These are phyloP conservation scores for Metschnikowia proteae DNA, from an alignment of 805 yeast genomes.

Conservation along the genomic window DNA sequence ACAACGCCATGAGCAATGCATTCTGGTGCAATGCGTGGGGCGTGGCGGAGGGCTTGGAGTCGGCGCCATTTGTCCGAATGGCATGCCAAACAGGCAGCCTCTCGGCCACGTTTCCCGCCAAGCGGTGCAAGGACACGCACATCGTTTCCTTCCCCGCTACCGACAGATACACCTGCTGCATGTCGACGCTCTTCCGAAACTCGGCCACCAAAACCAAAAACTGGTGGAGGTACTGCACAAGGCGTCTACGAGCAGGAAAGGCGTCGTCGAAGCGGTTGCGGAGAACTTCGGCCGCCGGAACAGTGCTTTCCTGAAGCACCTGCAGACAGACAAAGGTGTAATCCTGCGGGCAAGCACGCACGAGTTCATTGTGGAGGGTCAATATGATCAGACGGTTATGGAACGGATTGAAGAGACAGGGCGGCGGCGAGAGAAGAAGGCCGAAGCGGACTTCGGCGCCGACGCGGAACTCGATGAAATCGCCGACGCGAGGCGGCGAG, in stretches of 20 bases:
- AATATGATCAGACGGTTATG: constrained; percentile 32
- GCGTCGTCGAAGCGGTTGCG: constrained; percentile 23
- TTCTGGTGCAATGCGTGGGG: constrained; percentile 26
- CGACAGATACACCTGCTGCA: background rate
- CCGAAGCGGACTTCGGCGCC: constrained; percentile 27
- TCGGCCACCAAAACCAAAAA: constrained; percentile 22
- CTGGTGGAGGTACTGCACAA: constrained; percentile 23
- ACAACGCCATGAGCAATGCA: constrained; percentile 27
- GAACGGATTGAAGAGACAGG: constrained; percentile 31
- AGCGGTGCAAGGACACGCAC: background rate
- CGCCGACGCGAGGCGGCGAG: constrained; percentile 29
- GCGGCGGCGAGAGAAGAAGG: constrained; percentile 30
- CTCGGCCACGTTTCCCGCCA: background rate
- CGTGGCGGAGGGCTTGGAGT: background rate
- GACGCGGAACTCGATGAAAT: constrained; percentile 35
- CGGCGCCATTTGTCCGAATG: background rate
- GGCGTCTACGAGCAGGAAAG: constrained; percentile 15
- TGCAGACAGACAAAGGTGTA: constrained; percentile 29
- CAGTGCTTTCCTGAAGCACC: constrained; percentile 23
- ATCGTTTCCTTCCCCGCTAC: background rate
- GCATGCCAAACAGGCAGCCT: background rate
- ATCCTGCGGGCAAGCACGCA: constrained; percentile 24
- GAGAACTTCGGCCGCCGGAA: constrained; percentile 15
- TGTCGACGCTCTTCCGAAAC: constrained; percentile 6
- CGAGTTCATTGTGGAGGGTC: constrained; percentile 29